Evolutionary conservation across 163 green algal genomes (phyloP).

Genomic region (Volvox carteri): DNA sequence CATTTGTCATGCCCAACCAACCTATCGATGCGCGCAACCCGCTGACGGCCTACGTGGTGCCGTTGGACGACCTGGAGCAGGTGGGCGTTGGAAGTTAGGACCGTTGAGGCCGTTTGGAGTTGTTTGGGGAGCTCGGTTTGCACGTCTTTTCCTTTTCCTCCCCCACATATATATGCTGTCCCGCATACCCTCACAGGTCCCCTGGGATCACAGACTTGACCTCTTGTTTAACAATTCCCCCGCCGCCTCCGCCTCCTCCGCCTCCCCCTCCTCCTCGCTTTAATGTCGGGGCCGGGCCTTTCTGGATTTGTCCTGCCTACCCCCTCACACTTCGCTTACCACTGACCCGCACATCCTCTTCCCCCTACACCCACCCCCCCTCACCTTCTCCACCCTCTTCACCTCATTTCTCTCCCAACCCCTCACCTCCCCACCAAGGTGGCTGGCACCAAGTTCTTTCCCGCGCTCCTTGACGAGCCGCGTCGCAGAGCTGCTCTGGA

Average conservation of each 20-base stretch:
- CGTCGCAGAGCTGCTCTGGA: constrained; percentile 66
- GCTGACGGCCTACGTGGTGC: constrained; percentile 89
- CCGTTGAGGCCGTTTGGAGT: not conserved
- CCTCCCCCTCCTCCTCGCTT: too few relatives aligned
- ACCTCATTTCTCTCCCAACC: too few relatives aligned
- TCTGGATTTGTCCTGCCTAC: too few relatives aligned
- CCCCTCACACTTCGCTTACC: too few relatives aligned
- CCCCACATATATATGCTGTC: not conserved
- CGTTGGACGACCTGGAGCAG: constrained; percentile 86
- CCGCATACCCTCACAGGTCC: too few relatives aligned
- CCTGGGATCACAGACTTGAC: too few relatives aligned
- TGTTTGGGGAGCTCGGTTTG: not conserved
- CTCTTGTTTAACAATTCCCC: not conserved
- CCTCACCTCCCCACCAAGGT: too few relatives aligned
- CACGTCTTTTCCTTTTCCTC: not conserved
- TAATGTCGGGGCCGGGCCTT: too few relatives aligned
- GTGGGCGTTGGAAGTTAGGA: constrained; percentile 54
- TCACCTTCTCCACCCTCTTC: too few relatives aligned
- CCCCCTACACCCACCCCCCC: too few relatives aligned
- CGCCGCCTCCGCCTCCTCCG: too few relatives aligned
- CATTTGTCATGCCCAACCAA: constrained; percentile 96
- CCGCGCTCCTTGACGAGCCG: constrained; percentile 64
- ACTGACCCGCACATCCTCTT: too few relatives aligned
- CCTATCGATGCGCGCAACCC: constrained; percentile 82
- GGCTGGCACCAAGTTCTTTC: constrained; percentile 77